Evolutionary conservation across 2,329 filamentous ascomycete genomes (phyloP).

Genomic region (Colletotrichum orbiculare): DNA sequence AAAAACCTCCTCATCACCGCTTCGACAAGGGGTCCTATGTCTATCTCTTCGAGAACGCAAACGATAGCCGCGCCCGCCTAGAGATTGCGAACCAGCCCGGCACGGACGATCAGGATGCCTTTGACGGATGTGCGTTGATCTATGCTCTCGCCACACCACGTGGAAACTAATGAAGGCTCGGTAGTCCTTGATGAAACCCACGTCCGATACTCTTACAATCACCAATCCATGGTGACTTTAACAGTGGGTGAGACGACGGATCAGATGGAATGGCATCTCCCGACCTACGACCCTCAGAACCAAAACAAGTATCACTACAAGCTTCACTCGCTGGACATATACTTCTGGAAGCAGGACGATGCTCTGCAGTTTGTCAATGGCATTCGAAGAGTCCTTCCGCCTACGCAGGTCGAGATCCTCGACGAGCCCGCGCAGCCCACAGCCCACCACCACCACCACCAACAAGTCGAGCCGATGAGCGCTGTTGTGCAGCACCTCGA

Average conservation of each 20-base stretch:
- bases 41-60: slow-evolving; percentile 81
- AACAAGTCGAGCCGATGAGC: slow-evolving; percentile 61
- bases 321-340: slow-evolving; percentile 79
- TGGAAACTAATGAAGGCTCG: slow-evolving; percentile 38
- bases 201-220: slow-evolving; percentile 78
- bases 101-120: slow-evolving; percentile 81
- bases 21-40: slow-evolving; percentile 85
- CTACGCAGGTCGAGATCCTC: slow-evolving; percentile 69
- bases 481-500: slow-evolving; percentile 80
- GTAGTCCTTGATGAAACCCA: slow-evolving; percentile 73
- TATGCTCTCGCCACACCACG: background rate
- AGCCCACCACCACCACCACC: slow-evolving; percentile 47
- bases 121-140: slow-evolving; percentile 74
- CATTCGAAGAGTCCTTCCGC: slow-evolving; percentile 72
- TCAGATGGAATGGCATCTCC: slow-evolving; percentile 78
- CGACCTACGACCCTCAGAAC: slow-evolving; percentile 76
- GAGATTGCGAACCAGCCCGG: slow-evolving; percentile 82
- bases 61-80: slow-evolving; percentile 73
- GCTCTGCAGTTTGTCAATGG: slow-evolving; percentile 77
- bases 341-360: slow-evolving; percentile 82
- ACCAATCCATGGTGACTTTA: slow-evolving; percentile 77
- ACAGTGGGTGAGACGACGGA: slow-evolving; percentile 66
- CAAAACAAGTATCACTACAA: slow-evolving; percentile 84
- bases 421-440: slow-evolving; percentile 68
- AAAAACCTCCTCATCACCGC: slow-evolving; percentile 79